These are phyloP conservation scores for Penicillium corylophilum DNA, from an alignment of 2,329 filamentous ascomycete species.

Conservation along the genomic window DNA sequence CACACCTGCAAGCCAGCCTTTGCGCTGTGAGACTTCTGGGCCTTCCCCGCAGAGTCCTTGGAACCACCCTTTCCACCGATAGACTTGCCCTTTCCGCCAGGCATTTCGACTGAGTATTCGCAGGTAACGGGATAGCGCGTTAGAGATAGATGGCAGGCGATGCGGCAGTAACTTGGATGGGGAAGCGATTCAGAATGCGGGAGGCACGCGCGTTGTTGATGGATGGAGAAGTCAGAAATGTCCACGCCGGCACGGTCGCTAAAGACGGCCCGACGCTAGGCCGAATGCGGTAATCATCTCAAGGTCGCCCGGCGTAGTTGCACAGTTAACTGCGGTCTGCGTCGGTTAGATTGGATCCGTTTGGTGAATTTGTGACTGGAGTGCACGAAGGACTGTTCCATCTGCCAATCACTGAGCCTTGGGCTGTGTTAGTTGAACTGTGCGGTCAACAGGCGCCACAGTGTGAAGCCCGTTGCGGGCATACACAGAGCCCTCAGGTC, in stretches of 20 bases:
- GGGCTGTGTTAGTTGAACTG: not conserved
- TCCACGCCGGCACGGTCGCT: slow-evolving; percentile 37
- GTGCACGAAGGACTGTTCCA: not conserved
- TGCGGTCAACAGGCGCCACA: not conserved
- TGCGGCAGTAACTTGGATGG: slow-evolving; percentile 28
- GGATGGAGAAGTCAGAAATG: slow-evolving; percentile 45
- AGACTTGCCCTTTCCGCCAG: slow-evolving; percentile 93
- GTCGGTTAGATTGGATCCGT: not conserved
- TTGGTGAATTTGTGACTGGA: not conserved
- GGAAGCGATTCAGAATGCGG: slow-evolving; percentile 28
- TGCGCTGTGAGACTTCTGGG: slow-evolving; percentile 89
- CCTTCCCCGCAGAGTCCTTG: slow-evolving; percentile 80
- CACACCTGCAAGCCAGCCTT: slow-evolving; percentile 94
- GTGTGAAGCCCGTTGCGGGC: slow-evolving; percentile 9
- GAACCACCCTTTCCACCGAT: slow-evolving; percentile 87
- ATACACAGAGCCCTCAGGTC: slow-evolving; percentile 1
- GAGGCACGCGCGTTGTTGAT: slow-evolving; percentile 44
- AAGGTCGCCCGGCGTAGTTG: slow-evolving; percentile 3
- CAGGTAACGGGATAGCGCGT: slow-evolving; percentile 29
- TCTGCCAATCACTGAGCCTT: not conserved
- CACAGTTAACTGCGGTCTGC: not conserved
- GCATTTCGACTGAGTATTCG: slow-evolving; percentile 52
- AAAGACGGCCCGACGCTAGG: slow-evolving; percentile 39
- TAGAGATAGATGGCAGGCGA: slow-evolving; percentile 19
- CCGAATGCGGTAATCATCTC: slow-evolving; percentile 31